Evolutionary conservation across 176 grass and related monocot species (phyloP).

Genomic region (Raddia distichophylla): DNA sequence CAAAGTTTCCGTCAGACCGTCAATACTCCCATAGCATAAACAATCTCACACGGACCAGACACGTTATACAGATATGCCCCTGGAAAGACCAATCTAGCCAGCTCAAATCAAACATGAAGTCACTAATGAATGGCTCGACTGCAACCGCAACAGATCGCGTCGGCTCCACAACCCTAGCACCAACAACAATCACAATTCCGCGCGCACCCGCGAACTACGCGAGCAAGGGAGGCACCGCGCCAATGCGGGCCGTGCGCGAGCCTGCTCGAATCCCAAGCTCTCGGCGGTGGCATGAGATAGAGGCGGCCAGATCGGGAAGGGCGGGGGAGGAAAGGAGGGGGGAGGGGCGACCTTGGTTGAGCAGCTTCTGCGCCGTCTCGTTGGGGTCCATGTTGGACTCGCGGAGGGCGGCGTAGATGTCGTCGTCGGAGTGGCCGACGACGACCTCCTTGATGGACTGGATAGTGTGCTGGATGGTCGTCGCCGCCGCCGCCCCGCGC

Average conservation of each 20-base stretch:
- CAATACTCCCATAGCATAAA: not conserved
- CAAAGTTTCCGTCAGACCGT: not conserved
- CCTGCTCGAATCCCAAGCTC: constrained; percentile 37
- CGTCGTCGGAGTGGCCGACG: constrained; percentile 77
- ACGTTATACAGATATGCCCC: not conserved
- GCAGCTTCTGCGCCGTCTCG: constrained; percentile 89
- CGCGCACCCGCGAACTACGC: not conserved
- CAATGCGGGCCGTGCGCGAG: constrained; percentile 23
- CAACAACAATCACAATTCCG: not conserved
- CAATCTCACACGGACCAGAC: not conserved
- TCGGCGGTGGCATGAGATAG: constrained; percentile 27
- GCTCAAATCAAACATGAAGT: not conserved
- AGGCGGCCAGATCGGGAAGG: constrained; percentile 27
- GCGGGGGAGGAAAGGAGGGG: not conserved
- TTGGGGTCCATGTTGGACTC: constrained; percentile 96
- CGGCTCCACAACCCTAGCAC: constrained; percentile 47
- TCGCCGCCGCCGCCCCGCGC: constrained; percentile 34
- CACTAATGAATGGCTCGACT: not conserved
- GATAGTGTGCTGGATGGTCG: constrained; percentile 58
- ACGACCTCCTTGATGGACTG: constrained; percentile 93
- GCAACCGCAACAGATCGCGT: constrained; percentile 2
- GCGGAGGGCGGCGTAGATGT: constrained; percentile 70
- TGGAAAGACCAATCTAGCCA: not conserved
- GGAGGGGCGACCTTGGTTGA: constrained; percentile 64
- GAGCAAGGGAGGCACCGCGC: not conserved